These are phyloP conservation scores for Lanmaoa pseudosensibilis DNA, from an alignment of 768 basidiomycete genomes.

Conservation along the genomic window DNA sequence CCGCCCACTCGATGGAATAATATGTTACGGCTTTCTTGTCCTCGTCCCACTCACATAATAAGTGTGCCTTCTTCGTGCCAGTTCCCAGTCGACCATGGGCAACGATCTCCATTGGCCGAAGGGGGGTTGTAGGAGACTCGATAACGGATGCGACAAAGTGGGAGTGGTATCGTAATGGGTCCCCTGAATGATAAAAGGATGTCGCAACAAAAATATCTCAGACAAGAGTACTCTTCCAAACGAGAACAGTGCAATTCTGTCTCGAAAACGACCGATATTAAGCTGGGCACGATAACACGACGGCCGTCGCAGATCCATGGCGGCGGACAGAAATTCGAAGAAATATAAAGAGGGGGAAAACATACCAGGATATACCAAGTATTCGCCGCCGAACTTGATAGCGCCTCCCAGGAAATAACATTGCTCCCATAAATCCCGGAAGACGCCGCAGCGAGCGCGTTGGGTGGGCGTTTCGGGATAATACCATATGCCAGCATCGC, in stretches of 20 bases:
- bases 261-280: not conserved
- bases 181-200: slow-evolving; percentile 50
- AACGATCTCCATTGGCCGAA: slow-evolving; percentile 91
- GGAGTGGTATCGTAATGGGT: slow-evolving; percentile 94
- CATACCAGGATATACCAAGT: slow-evolving; percentile 92
- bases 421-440: slow-evolving; percentile 76
- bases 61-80: slow-evolving; percentile 94
- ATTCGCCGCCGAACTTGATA: slow-evolving; percentile 94
- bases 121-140: slow-evolving; percentile 53
- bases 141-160: slow-evolving; percentile 89
- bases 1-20: slow-evolving; percentile 87
- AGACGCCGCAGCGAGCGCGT: slow-evolving; percentile 76
- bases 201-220: slow-evolving; percentile 2
- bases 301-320: not conserved
- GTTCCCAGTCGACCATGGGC: slow-evolving; percentile 95
- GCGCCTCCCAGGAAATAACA: slow-evolving; percentile 88
- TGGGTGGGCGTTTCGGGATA: slow-evolving; percentile 68
- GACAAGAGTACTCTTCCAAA: not conserved
- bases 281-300: not conserved
- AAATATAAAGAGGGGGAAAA: not conserved
- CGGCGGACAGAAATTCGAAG: not conserved
- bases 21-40: slow-evolving; percentile 63
- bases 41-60: slow-evolving; percentile 88
- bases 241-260: not conserved
- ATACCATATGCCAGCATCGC: slow-evolving; percentile 69